These are phyloP conservation scores for Globisporangium cystogenes DNA, from an alignment of 352 stramenopile genomes.

Conservation along the genomic window DNA sequence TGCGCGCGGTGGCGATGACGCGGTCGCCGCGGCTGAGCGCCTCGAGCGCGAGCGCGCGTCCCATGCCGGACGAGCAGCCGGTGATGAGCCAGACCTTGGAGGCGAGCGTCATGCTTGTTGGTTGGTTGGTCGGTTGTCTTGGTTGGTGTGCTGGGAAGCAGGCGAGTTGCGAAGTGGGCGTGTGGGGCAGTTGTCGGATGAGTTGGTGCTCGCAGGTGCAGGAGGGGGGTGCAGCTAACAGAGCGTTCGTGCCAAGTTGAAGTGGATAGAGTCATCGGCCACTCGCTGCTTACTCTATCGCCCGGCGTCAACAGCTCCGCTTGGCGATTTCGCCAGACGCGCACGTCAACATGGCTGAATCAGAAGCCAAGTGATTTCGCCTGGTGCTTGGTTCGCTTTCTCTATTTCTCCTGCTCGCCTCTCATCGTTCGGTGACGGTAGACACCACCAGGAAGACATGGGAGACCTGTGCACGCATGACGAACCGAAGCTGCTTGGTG, in stretches of 20 bases:
- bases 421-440: no score
- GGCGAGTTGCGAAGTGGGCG: neutral
- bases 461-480: no score
- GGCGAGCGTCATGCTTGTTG: neutral
- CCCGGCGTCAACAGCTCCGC: neutral
- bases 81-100: constrained; percentile 14
- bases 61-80: constrained; percentile 15
- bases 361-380: no score
- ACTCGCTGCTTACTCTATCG: neutral
- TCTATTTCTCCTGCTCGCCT: no score
- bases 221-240: no score
- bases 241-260: neutral
- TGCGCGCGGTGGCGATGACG: constrained; percentile 35
- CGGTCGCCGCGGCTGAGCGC: constrained; percentile 23
- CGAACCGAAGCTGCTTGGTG: neutral
- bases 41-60: constrained; percentile 19
- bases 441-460: no score
- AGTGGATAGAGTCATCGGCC: neutral
- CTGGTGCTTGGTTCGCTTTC: no score
- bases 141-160: neutral
- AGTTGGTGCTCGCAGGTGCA: no score
- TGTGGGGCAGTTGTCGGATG: no score
- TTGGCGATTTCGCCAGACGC: neutral
- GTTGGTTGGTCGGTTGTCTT: neutral
- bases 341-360: no score